Base-by-base conservation (phyloP, 192 early-diverging fungal genomes). In the Linnemannia elongata region DNA sequence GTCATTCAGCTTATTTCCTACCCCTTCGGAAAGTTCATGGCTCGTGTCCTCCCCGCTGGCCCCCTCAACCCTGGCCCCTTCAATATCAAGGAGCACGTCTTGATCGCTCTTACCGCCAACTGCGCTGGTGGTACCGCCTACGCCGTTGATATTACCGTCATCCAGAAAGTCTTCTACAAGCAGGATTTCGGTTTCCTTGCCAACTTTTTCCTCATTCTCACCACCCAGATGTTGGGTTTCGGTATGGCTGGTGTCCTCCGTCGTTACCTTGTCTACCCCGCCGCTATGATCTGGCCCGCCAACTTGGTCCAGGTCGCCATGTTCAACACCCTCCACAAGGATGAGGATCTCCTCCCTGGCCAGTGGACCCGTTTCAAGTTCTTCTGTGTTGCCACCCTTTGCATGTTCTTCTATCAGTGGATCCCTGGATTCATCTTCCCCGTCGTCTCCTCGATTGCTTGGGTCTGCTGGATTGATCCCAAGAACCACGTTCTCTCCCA, bases 241-340 rank as follows among this genome's bases (percentile, higher is more conserved):
- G 91, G 89, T 68, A 79, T 97, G 82, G 94, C 97, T 20, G 97
- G 96, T 73, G 83, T 96, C 8, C 88, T 92, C 33, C 94, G 97
- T 54, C 90, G 91, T 36, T 96, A 93, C 84, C 88, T 97, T 12
- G 96, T 97, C 24, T 92, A 94, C 71, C 96, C 96, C 20, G 82
- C 93, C 9, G 89, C 92, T 7, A 97, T 97, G 96, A 86, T 96
- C 49, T 99, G 97, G 97, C 98, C 98, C 4, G 77, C 91, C 2
- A 94, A 90, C 36, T 90, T 98, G n/a, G 89, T 90, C 42, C 82
- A 85, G 49, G 89, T 88, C 36, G 82, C 88, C 13, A 39, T 89
- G 20, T 89, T 87, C 74, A 89, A 87, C 74, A 88, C 91, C 8
- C 60, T 85, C 7, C 83, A 85, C 71, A 75, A 72, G 88, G 54